These are phyloP conservation scores for Cyclotella kingstonii DNA, from an alignment of 108 stramenopile species.

Conservation along the genomic window DNA sequence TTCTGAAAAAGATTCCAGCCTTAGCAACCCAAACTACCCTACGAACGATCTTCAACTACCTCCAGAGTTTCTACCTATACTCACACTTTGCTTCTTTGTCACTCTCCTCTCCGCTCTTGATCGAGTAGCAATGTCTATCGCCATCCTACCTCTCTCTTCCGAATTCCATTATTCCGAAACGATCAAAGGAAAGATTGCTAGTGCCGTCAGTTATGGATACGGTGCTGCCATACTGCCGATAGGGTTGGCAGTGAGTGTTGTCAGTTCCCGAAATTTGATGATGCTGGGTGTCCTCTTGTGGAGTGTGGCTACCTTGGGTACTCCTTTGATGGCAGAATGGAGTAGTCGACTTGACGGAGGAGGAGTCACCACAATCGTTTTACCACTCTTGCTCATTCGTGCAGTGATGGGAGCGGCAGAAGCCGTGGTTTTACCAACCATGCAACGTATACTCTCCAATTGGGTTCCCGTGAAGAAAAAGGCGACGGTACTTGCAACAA, in stretches of 20 bases:
- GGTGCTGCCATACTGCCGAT: conserved; percentile 76
- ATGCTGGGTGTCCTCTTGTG: conserved; percentile 60
- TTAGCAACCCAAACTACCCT: too few relatives aligned
- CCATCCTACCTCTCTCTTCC: conserved; percentile 79
- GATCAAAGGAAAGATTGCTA: conserved; percentile 80
- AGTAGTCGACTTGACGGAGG: conserved; percentile 12
- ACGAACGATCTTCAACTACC: too few relatives aligned
- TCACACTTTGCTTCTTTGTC: conserved; percentile 58
- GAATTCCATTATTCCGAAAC: conserved; percentile 76
- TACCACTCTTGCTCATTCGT: conserved; percentile 57
- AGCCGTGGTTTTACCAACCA: conserved; percentile 75
- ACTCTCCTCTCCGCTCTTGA: conserved; percentile 68
- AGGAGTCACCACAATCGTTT: conserved; percentile 32
- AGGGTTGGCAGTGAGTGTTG: conserved; percentile 55
- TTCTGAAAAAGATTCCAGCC: too few relatives aligned
- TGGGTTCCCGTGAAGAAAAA: conserved; percentile 77
- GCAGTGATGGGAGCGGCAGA: conserved; percentile 82
- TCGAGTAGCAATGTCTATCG: conserved; percentile 89
- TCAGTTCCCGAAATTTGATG: conserved; percentile 58
- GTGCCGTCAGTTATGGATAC: conserved; percentile 81
- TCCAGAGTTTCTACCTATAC: conserved; percentile 36
- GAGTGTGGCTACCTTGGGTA: conserved; percentile 71
- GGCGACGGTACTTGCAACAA: conserved; percentile 62
- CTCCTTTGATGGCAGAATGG: conserved; percentile 51
- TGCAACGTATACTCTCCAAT: conserved; percentile 71